These are phyloP conservation scores for Gossypium arboreum DNA, from an alignment of 345 rosid species.

Conservation along the genomic window DNA sequence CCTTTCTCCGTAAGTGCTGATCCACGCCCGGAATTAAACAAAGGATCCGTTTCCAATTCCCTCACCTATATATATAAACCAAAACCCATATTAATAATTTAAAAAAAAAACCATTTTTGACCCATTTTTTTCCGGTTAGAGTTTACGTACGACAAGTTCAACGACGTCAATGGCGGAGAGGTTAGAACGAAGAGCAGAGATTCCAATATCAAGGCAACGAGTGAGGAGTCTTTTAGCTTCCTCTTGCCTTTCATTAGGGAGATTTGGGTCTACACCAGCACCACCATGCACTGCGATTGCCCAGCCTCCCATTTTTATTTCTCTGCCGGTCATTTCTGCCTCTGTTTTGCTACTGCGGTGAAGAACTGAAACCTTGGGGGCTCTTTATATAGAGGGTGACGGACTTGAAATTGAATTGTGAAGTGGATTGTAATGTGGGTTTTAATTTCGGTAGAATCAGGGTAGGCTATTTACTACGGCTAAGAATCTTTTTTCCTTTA, in stretches of 20 bases:
- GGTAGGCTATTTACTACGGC: not conserved
- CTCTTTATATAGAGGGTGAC: slow-evolving; percentile 7
- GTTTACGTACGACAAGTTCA: slow-evolving; percentile 67
- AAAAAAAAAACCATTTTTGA: no score
- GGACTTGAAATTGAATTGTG: not conserved
- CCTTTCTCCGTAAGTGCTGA: slow-evolving; percentile 87
- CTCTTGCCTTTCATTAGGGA: slow-evolving; percentile 73
- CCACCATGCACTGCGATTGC: slow-evolving; percentile 99
- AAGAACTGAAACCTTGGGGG: not conserved
- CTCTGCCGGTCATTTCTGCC: not conserved
- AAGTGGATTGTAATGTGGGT: not conserved
- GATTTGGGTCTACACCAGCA: slow-evolving; percentile 97
- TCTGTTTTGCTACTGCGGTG: not conserved
- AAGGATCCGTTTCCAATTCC: slow-evolving; percentile 83
- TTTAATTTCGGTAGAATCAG: not conserved
- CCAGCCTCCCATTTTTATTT: slow-evolving; percentile 65
- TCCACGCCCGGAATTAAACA: slow-evolving; percentile 97
- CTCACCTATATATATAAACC: slow-evolving; percentile 42
- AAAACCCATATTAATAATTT: not conserved
- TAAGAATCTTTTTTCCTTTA: not conserved
- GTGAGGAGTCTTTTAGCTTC: slow-evolving; percentile 78
- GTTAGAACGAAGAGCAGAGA: slow-evolving; percentile 72
- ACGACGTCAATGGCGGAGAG: slow-evolving; percentile 86
- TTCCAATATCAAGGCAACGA: slow-evolving; percentile 87
- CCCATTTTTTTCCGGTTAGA: no score